phyloP scores from a whole-genome alignment of 148 eudicot species.

The Amaranthus palmeri region DNA sequence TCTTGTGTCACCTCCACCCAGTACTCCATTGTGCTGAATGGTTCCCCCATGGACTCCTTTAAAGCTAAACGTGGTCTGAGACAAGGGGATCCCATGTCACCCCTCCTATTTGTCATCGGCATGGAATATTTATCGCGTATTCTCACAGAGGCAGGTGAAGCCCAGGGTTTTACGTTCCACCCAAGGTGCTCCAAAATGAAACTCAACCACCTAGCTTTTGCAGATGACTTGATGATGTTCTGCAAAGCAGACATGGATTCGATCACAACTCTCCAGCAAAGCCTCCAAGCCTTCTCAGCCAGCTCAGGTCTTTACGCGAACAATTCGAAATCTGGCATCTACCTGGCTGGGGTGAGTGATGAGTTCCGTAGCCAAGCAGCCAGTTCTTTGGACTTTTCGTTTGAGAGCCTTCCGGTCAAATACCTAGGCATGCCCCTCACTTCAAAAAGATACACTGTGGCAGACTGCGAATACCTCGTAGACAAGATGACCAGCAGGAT shows the following conservation, averaged over 20 bases:
- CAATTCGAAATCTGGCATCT: background rate
- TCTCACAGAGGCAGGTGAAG: background rate
- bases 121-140: background rate
- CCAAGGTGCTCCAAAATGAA: background rate
- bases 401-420: background rate
- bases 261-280: background rate
- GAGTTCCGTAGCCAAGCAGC: background rate
- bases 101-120: background rate
- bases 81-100: background rate
- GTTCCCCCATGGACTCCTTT: background rate
- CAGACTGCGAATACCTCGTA: background rate
- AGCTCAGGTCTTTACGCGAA: background rate
- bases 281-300: background rate
- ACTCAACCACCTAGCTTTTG: background rate
- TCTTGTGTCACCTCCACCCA: background rate
- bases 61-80: background rate
- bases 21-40: background rate
- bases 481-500: background rate
- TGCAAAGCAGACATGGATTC: background rate
- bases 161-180: background rate
- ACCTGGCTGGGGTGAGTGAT: background rate
- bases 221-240: background rate
- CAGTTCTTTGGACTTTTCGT: background rate
- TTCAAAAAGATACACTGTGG: background rate
- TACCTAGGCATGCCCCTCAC: background rate